phyloP scores from a whole-genome alignment of 2,329 filamentous ascomycete genomes.

The Cercospora berteroae region DNA sequence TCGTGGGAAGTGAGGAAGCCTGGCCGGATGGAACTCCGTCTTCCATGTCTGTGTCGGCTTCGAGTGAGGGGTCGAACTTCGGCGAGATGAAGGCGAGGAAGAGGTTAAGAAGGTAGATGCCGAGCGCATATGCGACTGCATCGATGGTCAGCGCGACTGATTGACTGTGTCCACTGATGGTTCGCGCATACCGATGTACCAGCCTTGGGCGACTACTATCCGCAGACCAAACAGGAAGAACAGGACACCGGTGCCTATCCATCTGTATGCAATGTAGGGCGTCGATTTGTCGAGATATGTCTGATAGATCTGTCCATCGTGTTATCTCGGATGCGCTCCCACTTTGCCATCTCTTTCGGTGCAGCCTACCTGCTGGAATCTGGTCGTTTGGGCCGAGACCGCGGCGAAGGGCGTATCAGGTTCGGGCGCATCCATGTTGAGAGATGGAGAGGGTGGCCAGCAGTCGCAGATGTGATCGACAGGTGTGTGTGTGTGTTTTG shows the following conservation, averaged over 20 bases:
- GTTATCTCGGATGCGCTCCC: neutral
- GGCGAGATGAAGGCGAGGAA: slow-evolving; percentile 98
- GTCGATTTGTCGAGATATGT: slow-evolving; percentile 90
- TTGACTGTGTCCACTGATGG: neutral
- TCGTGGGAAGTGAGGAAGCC: slow-evolving; percentile 78
- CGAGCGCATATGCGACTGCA: slow-evolving; percentile 90
- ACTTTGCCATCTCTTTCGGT: neutral
- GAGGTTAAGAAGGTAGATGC: slow-evolving; percentile 97
- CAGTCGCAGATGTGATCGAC: neutral
- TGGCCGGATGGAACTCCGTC: slow-evolving; percentile 63
- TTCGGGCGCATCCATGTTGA: slow-evolving; percentile 78
- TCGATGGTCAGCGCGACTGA: neutral
- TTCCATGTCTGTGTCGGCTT: slow-evolving; percentile 94
- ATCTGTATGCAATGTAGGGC: slow-evolving; percentile 84
- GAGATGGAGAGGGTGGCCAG: neutral
- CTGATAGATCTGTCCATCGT: slow-evolving; percentile 75
- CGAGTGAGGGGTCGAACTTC: slow-evolving; percentile 97
- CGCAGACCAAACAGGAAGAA: slow-evolving; percentile 82
- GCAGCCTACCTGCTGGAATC: slow-evolving; percentile 63
- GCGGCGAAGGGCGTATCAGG: slow-evolving; percentile 91
- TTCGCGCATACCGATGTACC: slow-evolving; percentile 83
- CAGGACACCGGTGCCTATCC: slow-evolving; percentile 74
- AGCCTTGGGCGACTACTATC: slow-evolving; percentile 90
- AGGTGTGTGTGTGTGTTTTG: neutral
- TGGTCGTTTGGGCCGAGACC: slow-evolving; percentile 80